Percentiles rank a stretch among this genome's conserved stretches.
Evolutionary conservation across 306 rosid genomes (phyloP).

Genomic region (Corylus avellana): DNA sequence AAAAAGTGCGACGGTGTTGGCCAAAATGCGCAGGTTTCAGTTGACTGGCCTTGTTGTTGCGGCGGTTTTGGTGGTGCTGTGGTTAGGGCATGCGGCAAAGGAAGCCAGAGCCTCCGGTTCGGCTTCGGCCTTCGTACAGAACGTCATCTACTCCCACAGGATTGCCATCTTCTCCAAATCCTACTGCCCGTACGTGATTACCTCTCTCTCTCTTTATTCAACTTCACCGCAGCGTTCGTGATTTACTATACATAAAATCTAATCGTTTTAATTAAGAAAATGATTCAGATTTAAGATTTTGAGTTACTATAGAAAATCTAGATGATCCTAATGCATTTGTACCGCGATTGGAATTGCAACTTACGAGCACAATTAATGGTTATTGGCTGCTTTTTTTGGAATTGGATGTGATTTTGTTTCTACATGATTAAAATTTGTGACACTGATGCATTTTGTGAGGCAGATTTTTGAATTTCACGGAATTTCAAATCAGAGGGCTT

Average conservation of each 20-base stretch:
- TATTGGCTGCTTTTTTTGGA: background rate
- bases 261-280: background rate
- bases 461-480: too few relatives aligned
- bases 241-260: too few relatives aligned
- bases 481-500: too few relatives aligned
- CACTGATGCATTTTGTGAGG: too few relatives aligned
- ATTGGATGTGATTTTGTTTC: background rate
- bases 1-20: background rate
- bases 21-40: conserved; percentile 15
- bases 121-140: conserved; percentile 74
- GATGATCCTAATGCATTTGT: background rate
- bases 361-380: too few relatives aligned
- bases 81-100: conserved; percentile 19
- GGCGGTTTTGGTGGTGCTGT: conserved; percentile 21
- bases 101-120: conserved; percentile 52
- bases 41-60: conserved; percentile 14
- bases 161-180: conserved; percentile 89
- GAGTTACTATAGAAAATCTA: too few relatives aligned
- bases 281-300: too few relatives aligned
- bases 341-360: too few relatives aligned
- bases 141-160: conserved; percentile 74
- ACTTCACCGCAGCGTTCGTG: background rate
- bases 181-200: conserved; percentile 69
- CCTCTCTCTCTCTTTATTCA: background rate
- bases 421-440: too few relatives aligned